Conservation (phyloP, 805 yeast genomes). For the Clavispora vitiphila region DNA sequence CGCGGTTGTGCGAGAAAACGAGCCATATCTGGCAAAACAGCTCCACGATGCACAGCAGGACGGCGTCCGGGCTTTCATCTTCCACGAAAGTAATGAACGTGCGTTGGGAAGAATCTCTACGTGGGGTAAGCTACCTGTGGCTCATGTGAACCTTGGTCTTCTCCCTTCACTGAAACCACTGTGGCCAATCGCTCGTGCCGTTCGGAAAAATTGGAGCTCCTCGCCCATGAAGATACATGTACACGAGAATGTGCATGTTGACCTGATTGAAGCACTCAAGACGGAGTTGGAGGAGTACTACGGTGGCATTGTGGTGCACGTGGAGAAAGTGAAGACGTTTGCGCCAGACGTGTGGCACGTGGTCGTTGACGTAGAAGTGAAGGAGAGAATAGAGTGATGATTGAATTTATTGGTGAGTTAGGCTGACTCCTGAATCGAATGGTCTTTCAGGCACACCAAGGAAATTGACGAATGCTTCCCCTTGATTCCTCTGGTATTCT, state of each 20-base stretch:
- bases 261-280: constrained; percentile 32
- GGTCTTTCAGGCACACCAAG: too few species aligned
- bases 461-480: too few species aligned
- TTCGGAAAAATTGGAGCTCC: constrained; percentile 2
- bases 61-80: constrained; percentile 42
- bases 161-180: constrained; percentile 65
- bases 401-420: too few species aligned
- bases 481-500: too few species aligned
- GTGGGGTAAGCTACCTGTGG: constrained; percentile 20
- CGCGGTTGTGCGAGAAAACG: constrained; percentile 4
- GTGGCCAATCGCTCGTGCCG: constrained; percentile 45
- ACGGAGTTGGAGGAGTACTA: constrained; percentile 15
- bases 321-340: constrained; percentile 73
- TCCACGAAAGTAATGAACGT: constrained; percentile 57
- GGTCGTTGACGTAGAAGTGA: constrained; percentile 32
- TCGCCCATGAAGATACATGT: constrained; percentile 48
- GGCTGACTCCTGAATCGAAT: too few species aligned
- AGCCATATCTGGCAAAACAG: neutral
- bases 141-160: constrained; percentile 73
- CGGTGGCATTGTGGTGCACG: constrained; percentile 25
- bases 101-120: constrained; percentile 39
- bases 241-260: constrained; percentile 65
- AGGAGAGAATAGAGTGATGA: neutral
- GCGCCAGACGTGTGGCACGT: constrained; percentile 87
- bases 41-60: neutral